phyloP scores from a whole-genome alignment of 1,284 basidiomycete species.

The Marasmius oreades region DNA sequence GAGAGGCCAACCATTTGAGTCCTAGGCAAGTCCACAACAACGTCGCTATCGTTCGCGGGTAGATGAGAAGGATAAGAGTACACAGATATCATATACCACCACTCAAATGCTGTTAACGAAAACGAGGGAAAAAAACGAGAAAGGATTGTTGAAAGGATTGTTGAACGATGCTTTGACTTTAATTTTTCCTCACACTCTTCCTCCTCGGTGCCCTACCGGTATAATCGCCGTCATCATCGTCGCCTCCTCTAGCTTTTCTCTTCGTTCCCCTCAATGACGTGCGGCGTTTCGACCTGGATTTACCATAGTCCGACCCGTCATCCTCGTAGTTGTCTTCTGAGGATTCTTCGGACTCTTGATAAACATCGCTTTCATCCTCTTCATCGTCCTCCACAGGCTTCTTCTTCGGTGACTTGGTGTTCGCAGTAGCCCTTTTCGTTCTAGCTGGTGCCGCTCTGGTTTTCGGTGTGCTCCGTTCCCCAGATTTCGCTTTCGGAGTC shows the following conservation, averaged over 20 bases:
- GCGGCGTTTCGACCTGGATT: constrained; percentile 5
- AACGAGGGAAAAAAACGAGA: too few relatives aligned
- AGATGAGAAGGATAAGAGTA: too few relatives aligned
- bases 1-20: too few relatives aligned
- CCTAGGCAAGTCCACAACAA: too few relatives aligned
- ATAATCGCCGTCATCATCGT: constrained; percentile 18
- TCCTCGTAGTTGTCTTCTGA: not conserved
- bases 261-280: constrained; percentile 8
- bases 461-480: constrained; percentile 10
- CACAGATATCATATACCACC: too few relatives aligned
- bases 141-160: too few relatives aligned
- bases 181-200: not conserved
- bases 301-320: constrained; percentile 1
- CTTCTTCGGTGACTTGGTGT: constrained; percentile 1
- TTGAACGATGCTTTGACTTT: too few relatives aligned
- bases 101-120: too few relatives aligned
- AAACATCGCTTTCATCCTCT: constrained; percentile 1
- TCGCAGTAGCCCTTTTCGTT: not conserved
- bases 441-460: not conserved
- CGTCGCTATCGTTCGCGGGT: too few relatives aligned
- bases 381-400: not conserved
- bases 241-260: constrained; percentile 16
- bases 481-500: constrained; percentile 14
- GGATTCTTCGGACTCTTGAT: not conserved
- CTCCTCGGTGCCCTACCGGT: not conserved